phyloP scores from a whole-genome alignment of 106 monocot genomes.

The Acorus gramineus region DNA sequence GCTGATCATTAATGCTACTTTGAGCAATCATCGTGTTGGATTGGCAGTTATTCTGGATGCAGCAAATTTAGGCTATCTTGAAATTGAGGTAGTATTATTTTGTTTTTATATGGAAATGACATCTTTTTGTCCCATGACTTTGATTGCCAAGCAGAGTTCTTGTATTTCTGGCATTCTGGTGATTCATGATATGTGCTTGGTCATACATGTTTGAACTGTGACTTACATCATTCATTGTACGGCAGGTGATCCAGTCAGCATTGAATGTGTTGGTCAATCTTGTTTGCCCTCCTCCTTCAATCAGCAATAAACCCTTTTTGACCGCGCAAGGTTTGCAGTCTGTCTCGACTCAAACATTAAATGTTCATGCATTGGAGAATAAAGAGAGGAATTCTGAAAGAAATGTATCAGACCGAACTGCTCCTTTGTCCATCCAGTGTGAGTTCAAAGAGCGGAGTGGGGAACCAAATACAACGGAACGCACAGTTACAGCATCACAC shows the following conservation, averaged over 20 bases:
- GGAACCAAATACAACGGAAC: constrained; percentile 28
- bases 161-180: no score
- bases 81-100: constrained; percentile 58
- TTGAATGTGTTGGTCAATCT: constrained; percentile 85
- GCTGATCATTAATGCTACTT: constrained; percentile 59
- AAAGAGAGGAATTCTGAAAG: constrained; percentile 52
- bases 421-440: constrained; percentile 21
- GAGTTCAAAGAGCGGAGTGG: constrained; percentile 44
- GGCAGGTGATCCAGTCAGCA: constrained; percentile 77
- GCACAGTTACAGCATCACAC: constrained; percentile 11
- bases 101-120: no score
- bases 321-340: constrained; percentile 42
- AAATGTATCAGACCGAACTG: constrained; percentile 23
- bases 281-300: constrained; percentile 92
- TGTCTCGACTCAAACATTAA: constrained; percentile 18
- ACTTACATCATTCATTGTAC: constrained; percentile 6
- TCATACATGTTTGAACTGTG: no score
- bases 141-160: no score
- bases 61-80: constrained; percentile 61
- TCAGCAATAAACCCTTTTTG: constrained; percentile 67
- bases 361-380: constrained; percentile 32
- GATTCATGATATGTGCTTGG: no score
- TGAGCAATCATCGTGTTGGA: constrained; percentile 90
- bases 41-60: constrained; percentile 92
- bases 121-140: no score